phyloP scores from a whole-genome alignment of 176 grass and related monocot species.

The Oropetium thomaeum region DNA sequence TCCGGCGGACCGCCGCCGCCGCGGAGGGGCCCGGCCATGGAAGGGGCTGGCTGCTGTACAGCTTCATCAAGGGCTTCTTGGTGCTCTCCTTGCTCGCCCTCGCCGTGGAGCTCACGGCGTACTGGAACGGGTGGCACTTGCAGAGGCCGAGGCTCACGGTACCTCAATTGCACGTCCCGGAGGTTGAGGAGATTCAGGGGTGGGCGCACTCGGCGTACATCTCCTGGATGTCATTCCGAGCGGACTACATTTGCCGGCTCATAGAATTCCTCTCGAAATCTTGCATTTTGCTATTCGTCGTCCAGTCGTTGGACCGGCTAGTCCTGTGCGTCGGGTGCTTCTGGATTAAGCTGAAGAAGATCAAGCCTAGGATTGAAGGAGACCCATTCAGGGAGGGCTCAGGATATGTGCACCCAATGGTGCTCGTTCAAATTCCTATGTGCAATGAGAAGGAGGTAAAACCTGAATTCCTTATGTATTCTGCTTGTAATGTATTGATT shows the following conservation, averaged over 20 bases:
- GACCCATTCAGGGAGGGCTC: slow-evolving; percentile 55
- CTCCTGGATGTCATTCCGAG: slow-evolving; percentile 62
- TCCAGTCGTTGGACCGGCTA: slow-evolving; percentile 64
- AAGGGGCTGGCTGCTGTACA: slow-evolving; percentile 43
- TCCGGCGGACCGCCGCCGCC: slow-evolving; percentile 14
- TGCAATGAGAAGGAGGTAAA: slow-evolving; percentile 79
- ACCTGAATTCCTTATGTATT: slow-evolving; percentile 18
- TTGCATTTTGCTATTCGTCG: slow-evolving; percentile 59
- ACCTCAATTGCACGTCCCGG: slow-evolving; percentile 44
- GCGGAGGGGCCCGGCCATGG: slow-evolving; percentile 20
- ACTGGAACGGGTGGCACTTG: slow-evolving; percentile 75
- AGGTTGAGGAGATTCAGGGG: slow-evolving; percentile 54
- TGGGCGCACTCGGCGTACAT: slow-evolving; percentile 57
- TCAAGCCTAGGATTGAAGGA: slow-evolving; percentile 54
- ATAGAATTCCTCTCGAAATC: slow-evolving; percentile 60
- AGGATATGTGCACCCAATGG: slow-evolving; percentile 61
- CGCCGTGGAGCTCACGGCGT: slow-evolving; percentile 53
- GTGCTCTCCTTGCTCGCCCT: slow-evolving; percentile 49
- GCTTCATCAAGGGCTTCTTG: slow-evolving; percentile 60
- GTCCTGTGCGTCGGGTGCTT: slow-evolving; percentile 68
- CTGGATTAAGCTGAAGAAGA: slow-evolving; percentile 79
- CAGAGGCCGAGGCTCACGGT: slow-evolving; percentile 33
- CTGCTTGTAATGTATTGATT: slow-evolving; percentile 4
- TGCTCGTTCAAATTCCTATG: slow-evolving; percentile 84
- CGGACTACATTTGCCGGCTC: slow-evolving; percentile 47